Evolutionary conservation across 495 filamentous ascomycete genomes (phyloP), one percentile per base, ranked within the genome.

Genomic region (Gamarada debralockiae): DNA sequence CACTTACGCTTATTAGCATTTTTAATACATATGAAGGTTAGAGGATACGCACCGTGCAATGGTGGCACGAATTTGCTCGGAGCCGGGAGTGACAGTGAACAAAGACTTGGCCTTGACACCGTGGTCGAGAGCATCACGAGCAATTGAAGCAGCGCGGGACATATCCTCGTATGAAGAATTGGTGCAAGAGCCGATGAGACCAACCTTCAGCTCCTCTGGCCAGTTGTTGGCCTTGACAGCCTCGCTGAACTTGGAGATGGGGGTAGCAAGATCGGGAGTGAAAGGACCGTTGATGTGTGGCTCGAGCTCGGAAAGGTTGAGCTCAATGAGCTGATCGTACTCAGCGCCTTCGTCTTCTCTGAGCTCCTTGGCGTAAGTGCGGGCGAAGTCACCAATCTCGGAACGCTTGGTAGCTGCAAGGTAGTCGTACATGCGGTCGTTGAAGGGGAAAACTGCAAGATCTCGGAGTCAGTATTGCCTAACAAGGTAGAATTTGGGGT

Each of bases 121-220:
- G 67, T 97, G 92, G 74, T 92, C 72, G 52, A 97, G 80, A 60
- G 95, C 95, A 71, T 99, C 90, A 52, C 84, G 89, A 45, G 92
- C 95, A 69, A 99, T 97, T 29, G 91, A 90, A 48, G 93, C 93
- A 64, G 83, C 88, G 58, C 95, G 90, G 61, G 85, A 88, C 93
- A 99, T 97, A 66, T 99, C 93, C 77, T 99, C 95, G 71, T 99
- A 99, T 23, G 92, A 97, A 38, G 90, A 96, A 82, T 99, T 99
- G 61, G 93, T 99, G 87, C 93, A 99, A 67, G 93, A 97, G 51
- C 93, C 93, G 65, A 99, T 92, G 43, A 92, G 71, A 67, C 95
- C 95, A 61, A 96, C 95, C 80, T 96, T 97, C 61, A 98, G 76
- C 70, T 97, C 92, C 70, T 95, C 85, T 36, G 93, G 93, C 93